phyloP scores from a whole-genome alignment of 2,329 filamentous ascomycete genomes.

The Cytospora piceicola region DNA sequence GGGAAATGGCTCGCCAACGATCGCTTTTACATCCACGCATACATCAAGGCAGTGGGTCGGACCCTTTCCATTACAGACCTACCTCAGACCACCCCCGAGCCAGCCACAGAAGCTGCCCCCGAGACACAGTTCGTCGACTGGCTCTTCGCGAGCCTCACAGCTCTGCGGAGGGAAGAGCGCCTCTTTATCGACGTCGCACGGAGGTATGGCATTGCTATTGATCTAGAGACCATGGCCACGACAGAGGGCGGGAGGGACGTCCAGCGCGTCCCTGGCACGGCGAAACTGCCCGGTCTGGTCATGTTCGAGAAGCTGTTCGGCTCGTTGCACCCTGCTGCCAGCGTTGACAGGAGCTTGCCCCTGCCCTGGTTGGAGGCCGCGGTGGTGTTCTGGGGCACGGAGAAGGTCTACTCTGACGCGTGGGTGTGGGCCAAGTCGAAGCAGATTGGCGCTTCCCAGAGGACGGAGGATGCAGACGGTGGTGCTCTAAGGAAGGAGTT shows the following conservation, averaged over 20 bases:
- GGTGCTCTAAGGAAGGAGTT: conserved; percentile 67
- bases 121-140: conserved; percentile 64
- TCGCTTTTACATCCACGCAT: conserved; percentile 70
- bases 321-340: conserved; percentile 53
- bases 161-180: conserved; percentile 67
- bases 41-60: conserved; percentile 69
- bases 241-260: conserved; percentile 23
- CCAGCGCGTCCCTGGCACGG: conserved; percentile 35
- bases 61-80: conserved; percentile 65
- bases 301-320: conserved; percentile 55
- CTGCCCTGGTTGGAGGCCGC: conserved; percentile 67
- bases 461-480: conserved; percentile 60
- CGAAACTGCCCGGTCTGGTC: conserved; percentile 45
- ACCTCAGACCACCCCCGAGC: conserved; percentile 40
- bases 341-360: conserved; percentile 33
- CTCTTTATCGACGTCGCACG: conserved; percentile 69
- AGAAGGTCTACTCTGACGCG: conserved; percentile 64
- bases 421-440: conserved; percentile 58
- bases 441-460: conserved; percentile 34
- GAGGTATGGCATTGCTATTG: conserved; percentile 61
- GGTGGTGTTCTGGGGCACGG: conserved; percentile 77
- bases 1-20: conserved; percentile 74
- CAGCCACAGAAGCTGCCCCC: conserved; percentile 37
- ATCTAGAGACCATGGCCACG: conserved; percentile 35
- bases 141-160: conserved; percentile 66